Base-by-base conservation (phyloP, 345 rosid species). In the Corchorus capsularis region DNA sequence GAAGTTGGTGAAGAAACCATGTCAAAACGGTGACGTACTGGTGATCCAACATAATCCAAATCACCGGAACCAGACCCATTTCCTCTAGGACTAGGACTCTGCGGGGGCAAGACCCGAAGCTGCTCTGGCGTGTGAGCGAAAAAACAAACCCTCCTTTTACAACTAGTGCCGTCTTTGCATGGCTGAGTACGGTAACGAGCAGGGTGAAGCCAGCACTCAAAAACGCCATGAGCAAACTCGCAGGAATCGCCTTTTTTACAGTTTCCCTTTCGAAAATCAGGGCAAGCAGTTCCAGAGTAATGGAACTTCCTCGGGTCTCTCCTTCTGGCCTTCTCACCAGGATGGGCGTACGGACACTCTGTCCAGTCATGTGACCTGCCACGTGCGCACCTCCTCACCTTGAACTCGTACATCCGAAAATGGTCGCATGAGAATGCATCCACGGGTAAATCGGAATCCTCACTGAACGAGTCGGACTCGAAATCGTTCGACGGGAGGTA, bases 141-240 rank as follows among this genome's bases (percentile, higher is more conserved):
- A 82, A 94, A 92, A 65, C 97, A 94, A 54, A 94, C 93, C 60
- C 85, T 85, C 16, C 98, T 86, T 46, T 80, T 80, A 79, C 97
- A 90, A 76, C 78, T 82, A 0, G 77, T 84, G 1, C 98, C 97
- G 27, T 92, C 98, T 69, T 94, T 94, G 74, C 98, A 92, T 1
- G 94, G 94, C 76, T 88, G 94, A 12, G 98, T 92, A 3, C 98
- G 87, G 78, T 94, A 92, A 6, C 94, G 88, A 0, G 88, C 85
- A 5, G 98, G 97, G 71, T 94, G 98, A 4, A 94, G 90, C 98
- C 98, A 94, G 76, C 92, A 93, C 90, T 92, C 97, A 17, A 92
- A 93, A 0, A 93, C 98, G 1, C 98, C 98, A 54, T 82, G 93
- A 54, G 91, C 86, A 8, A 82, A 85, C 81, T 88, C 94, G 37